Base-by-base conservation (phyloP, 1,284 basidiomycete genomes). In the Ustilago loliicola region DNA sequence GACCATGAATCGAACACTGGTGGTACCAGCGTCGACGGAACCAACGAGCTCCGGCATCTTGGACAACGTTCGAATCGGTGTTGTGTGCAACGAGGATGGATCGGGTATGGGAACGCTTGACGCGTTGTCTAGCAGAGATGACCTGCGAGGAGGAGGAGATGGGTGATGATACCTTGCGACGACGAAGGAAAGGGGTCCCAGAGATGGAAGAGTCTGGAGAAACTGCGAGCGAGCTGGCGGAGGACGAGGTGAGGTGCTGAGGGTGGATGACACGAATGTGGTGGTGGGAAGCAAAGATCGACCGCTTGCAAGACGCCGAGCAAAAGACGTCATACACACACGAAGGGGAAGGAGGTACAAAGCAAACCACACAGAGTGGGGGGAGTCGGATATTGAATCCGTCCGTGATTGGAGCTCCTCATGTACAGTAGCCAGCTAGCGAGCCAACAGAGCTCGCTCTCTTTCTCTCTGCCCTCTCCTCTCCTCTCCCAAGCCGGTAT, bases 1-100 rank as follows among this genome's bases (percentile, higher is more conserved):
- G 75, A 98, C 88, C 84, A 98, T 96, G 88, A 97, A 98, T 54
- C 95, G 92, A 23, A 95, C 94, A 17, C 95, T 96, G 23, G 94
- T 96, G 83, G 53, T 80, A 55, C 75, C 73, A 61, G 62, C 77
- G 48, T 79, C 77, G 66, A 79, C 65, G 42, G 72, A 76, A 30
- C 72, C 77, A 30, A 79, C 76, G 61, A 78, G 76, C 40, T 78
- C 68, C 58, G 76, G 76, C 76, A 78, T 78, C 1, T 51, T 74
- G 57, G 25, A 21, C 34, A 23, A 51, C 36, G 47, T 40, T n/a
- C 23, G 25, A 45, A n/a, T 3, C 25, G 25, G 40, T 17, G 23
- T 5, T 56, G 38, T 45, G 13, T 51, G 19, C n/a, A 45, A 23
- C 19, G 42, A 19, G 4, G 42, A 21, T 45, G 42, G 17, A 15